Conservation (phyloP, 495 filamentous ascomycete genomes). For the Neurospora sp. region DNA sequence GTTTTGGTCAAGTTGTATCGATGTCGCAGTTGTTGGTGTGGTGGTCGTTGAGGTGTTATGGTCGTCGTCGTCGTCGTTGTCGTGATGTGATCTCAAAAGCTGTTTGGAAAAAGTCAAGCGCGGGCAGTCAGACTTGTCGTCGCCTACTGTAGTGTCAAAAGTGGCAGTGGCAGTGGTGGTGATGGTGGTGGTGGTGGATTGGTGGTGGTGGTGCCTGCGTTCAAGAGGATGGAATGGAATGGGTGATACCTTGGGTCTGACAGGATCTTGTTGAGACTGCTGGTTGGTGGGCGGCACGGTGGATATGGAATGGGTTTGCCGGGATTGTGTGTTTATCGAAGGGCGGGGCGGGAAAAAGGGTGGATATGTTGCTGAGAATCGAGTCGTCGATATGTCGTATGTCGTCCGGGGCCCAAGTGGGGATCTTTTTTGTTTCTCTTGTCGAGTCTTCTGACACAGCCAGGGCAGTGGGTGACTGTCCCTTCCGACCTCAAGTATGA, state of each 20-base stretch:
- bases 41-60: background rate
- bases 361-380: background rate
- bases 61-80: background rate
- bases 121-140: background rate
- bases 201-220: background rate
- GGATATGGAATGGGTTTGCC: background rate
- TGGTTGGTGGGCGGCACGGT: background rate
- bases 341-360: background rate
- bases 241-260: background rate
- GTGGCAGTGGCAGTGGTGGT: background rate
- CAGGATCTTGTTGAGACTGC: background rate
- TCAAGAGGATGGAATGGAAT: background rate
- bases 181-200: background rate
- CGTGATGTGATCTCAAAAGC: background rate
- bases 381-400: background rate
- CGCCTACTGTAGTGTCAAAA: background rate
- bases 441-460: background rate
- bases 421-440: background rate
- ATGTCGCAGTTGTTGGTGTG: background rate
- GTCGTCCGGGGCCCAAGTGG: background rate
- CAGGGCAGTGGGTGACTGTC: background rate
- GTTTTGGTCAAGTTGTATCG: background rate
- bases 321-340: background rate
- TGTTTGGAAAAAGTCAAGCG: background rate
- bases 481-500: background rate